These are phyloP conservation scores for Punctularia strigosozonata DNA, from an alignment of 768 basidiomycete species.

Conservation along the genomic window DNA sequence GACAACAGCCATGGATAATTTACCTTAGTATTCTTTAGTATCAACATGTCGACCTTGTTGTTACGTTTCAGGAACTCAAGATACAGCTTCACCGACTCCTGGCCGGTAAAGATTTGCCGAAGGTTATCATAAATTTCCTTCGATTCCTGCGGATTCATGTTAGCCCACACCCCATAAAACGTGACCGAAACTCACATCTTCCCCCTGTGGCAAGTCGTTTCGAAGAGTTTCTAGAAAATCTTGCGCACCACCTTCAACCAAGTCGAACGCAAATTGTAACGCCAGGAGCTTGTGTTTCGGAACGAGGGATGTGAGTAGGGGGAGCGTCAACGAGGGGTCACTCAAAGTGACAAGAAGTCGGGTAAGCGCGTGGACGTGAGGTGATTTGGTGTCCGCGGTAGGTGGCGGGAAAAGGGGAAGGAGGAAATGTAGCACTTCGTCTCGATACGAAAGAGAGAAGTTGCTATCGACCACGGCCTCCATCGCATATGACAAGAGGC, in stretches of 20 bases:
- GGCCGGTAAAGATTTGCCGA: slow-evolving; percentile 76
- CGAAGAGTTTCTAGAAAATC: slow-evolving; percentile 80
- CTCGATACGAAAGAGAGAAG: slow-evolving; percentile 76
- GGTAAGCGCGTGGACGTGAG: slow-evolving; percentile 71
- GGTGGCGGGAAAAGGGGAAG: slow-evolving; percentile 81
- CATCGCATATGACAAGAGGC: slow-evolving; percentile 83
- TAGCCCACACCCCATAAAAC: no score
- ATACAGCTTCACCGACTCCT: slow-evolving; percentile 86
- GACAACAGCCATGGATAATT: not conserved
- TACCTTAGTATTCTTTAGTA: slow-evolving; percentile 90
- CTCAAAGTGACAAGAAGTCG: slow-evolving; percentile 85
- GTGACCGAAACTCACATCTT: slow-evolving; percentile 32
- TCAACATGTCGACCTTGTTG: slow-evolving; percentile 84
- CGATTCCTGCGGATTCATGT: slow-evolving; percentile 30
- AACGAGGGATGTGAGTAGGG: slow-evolving; percentile 62
- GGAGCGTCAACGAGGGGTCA: slow-evolving; percentile 65
- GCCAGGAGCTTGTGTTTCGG: slow-evolving; percentile 65
- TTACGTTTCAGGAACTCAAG: slow-evolving; percentile 93
- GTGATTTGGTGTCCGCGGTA: slow-evolving; percentile 56
- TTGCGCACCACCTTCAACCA: slow-evolving; percentile 88
- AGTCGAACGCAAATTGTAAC: slow-evolving; percentile 92
- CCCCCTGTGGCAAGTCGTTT: slow-evolving; percentile 54
- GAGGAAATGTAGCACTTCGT: slow-evolving; percentile 67
- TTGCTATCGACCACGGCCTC: slow-evolving; percentile 85
- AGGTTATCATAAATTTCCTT: slow-evolving; percentile 62